Evolutionary conservation across 2,329 filamentous ascomycete genomes (phyloP), one percentile per base, ranked within the genome.

Genomic region (Epichloe uncinata): DNA sequence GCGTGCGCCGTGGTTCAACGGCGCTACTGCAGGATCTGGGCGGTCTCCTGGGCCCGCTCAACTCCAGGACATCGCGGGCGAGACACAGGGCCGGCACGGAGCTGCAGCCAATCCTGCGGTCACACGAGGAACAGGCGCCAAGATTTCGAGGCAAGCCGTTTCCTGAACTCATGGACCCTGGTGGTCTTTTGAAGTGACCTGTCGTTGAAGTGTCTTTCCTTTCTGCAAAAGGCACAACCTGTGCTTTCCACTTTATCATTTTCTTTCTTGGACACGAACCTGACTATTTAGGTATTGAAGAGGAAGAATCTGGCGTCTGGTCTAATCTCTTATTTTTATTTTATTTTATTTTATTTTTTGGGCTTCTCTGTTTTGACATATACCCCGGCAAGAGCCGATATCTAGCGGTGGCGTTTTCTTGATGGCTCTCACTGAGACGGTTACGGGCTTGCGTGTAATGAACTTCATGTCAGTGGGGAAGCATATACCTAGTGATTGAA

Each of bases 11-110:
- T 42, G 79, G 79, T 3, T 81, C 78, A 2, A 70, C 74, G 1
- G 73, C 77, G 0, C 58, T 82, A n/a, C 62, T 82, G 5, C 76
- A 79, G 54, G 79, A 82, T 55, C 60, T 81, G 1, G 73, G 77
- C 8, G 78, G 75, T 1, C 65, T 80, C 15, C 60, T 82, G 5
- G 67, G 65, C 3, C 72, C 76, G 1, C 60, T 65, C 8, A 64
- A 62, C 11, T 57, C 62, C 7, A 66, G 58, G 42, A 55, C 63
- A n/a, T 55, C 55, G 7, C 56, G 64, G 20, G 58, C 64, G 4
- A 66, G 55, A 48, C 52, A 62, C 5, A 65, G 58, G 48, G 56
- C 52, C 5, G 69, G 63, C 12, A 75, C 70, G 5, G 72, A 75
- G 53, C 58, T 76, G 33, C 66, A 73, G 44, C 61, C 72, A 2